Percentiles rank a stretch among this genome's conserved stretches.
Evolutionary conservation across 345 rosid genomes (phyloP).

Genomic region (Brassica juncea): DNA sequence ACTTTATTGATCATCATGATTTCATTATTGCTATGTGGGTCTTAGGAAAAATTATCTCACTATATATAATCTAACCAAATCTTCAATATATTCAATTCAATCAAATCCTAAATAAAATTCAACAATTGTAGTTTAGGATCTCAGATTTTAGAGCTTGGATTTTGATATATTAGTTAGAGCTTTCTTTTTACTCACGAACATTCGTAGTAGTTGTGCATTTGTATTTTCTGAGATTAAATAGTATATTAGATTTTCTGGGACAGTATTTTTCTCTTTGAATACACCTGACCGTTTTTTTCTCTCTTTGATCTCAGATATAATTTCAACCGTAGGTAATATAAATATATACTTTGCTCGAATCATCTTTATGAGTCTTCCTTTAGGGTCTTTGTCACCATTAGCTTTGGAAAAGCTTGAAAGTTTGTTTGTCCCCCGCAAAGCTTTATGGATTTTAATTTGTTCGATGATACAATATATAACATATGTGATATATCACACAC

Average conservation of each 20-base stretch:
- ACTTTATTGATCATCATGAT: not conserved
- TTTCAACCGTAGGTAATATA: constrained; percentile 1
- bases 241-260: constrained; percentile 3
- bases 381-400: constrained; percentile 36
- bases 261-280: constrained; percentile 24
- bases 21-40: constrained; percentile 15
- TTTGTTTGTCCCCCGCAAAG: constrained; percentile 26
- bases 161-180: constrained; percentile 13
- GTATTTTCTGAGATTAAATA: constrained; percentile 14
- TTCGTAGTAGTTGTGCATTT: not conserved
- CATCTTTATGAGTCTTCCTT: constrained; percentile 23
- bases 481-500: constrained; percentile 16
- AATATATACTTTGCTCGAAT: not conserved
- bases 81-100: not conserved
- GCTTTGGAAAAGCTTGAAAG: constrained; percentile 34
- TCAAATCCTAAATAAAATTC: not conserved
- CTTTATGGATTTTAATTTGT: constrained; percentile 10
- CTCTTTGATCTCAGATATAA: not conserved
- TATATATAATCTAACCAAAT: constrained; percentile 6
- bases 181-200: constrained; percentile 4
- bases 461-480: not conserved
- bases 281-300: not conserved
- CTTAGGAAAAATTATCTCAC: constrained; percentile 11
- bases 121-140: not conserved
- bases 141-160: constrained; percentile 26